Evolutionary conservation across 331 rosid species (phyloP).

Genomic region (Acacia concinna): DNA sequence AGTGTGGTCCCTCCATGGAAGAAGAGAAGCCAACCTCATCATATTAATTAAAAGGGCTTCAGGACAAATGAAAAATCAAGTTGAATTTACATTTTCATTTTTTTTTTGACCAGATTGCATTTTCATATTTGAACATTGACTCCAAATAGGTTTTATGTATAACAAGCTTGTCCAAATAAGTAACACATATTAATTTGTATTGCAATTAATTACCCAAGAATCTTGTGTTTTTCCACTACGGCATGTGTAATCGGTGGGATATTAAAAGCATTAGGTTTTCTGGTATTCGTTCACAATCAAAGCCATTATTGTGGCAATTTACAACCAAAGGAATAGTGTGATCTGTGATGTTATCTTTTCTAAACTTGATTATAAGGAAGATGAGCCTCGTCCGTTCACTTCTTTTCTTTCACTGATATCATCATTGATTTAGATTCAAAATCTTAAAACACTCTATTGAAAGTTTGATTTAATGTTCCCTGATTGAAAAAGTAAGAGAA

Average conservation of each 20-base stretch:
- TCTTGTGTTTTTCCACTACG: background rate
- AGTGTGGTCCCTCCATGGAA: conserved; percentile 33
- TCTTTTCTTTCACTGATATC: no score
- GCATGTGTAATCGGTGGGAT: background rate
- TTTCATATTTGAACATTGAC: background rate
- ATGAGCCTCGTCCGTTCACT: no score
- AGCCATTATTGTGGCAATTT: background rate
- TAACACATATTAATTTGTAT: background rate
- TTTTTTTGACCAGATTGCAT: no score
- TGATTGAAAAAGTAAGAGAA: no score
- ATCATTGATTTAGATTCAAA: no score
- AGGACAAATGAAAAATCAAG: background rate
- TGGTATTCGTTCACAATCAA: background rate
- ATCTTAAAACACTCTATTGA: no score
- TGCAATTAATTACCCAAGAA: background rate
- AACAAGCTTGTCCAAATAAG: background rate
- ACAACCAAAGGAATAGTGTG: background rate
- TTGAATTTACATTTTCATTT: background rate
- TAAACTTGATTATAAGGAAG: no score
- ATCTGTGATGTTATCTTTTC: no score
- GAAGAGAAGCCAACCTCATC: background rate
- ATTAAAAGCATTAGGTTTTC: background rate
- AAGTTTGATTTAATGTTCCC: no score
- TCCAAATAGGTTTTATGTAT: background rate
- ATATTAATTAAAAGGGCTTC: background rate